These are phyloP conservation scores for Talaromyces proteolyticus DNA, from an alignment of 495 filamentous ascomycete species.

Conservation along the genomic window DNA sequence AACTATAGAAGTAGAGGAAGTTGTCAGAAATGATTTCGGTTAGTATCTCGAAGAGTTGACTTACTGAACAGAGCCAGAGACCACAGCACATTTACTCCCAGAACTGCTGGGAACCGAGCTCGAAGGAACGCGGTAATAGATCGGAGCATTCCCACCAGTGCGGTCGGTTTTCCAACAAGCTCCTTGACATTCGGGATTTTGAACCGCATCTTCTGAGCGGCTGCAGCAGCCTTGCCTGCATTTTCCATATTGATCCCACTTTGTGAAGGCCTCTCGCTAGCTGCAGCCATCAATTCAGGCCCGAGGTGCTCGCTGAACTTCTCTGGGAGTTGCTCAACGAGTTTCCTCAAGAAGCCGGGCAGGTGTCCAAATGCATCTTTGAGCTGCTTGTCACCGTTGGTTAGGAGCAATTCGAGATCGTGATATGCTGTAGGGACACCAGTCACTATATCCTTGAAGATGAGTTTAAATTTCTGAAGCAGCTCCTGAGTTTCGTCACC, in stretches of 20 bases:
- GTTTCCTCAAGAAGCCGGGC: constrained; percentile 76
- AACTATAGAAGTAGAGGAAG: constrained; percentile 49
- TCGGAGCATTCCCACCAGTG: constrained; percentile 73
- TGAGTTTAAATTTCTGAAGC: constrained; percentile 73
- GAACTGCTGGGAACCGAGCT: constrained; percentile 75
- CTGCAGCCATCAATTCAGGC: constrained; percentile 74
- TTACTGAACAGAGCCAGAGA: constrained; percentile 77
- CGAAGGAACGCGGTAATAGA: constrained; percentile 81
- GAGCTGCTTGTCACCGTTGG: constrained; percentile 69
- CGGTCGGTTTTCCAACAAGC: constrained; percentile 79
- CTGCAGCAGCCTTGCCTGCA: constrained; percentile 37
- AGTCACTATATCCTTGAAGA: constrained; percentile 87
- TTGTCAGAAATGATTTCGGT: too few relatives aligned
- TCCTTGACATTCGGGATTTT: constrained; percentile 63
- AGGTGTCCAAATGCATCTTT: constrained; percentile 70
- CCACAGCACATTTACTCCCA: constrained; percentile 81
- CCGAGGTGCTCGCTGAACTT: constrained; percentile 69
- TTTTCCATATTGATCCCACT: constrained; percentile 57
- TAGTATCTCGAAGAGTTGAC: constrained; percentile 25
- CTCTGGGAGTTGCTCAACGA: constrained; percentile 78
- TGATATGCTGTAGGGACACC: constrained; percentile 89
- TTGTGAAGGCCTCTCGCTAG: constrained; percentile 60
- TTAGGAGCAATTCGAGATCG: constrained; percentile 78
- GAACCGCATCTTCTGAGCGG: constrained; percentile 44
- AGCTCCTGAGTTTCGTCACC: constrained; percentile 75